Base-by-base conservation (phyloP, 257 asterid species). In the Nicotiana benthamiana region DNA sequence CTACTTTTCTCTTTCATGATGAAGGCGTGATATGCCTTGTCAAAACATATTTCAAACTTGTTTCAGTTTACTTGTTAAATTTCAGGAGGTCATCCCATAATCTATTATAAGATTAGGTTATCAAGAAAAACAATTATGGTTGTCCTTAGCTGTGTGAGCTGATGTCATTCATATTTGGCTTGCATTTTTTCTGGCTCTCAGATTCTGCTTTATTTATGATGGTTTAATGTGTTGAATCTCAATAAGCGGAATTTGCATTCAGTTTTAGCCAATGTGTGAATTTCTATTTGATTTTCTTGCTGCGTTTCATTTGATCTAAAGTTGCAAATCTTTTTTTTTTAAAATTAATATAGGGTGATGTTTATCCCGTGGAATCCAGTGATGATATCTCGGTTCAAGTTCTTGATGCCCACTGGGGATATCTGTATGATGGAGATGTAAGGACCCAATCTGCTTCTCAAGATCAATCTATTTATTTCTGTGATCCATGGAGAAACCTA, bases 331-430 rank as follows among this genome's bases (percentile, higher is more conserved):
- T 48, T 48, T 32, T 26, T 8, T 68, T 53, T 66, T 59, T 75
- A 24, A 7, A 24, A 48, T 83, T 77, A 56, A 68, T 90, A 84
- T 46, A 93, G 98, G 98, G 98, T 67, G 98, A 92, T 80, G 98
- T 93, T 80, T 93, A 93, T 89, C 98, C 98, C 2, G 96, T 93
- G 90, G 97, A 92, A 81, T 77, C 87, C 65, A 86, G 89, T 85
- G 91, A 87, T 78, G 87, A 85, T 85, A 83, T 88, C 80, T 81
- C 80, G 13, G 75, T 80, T 90, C 90, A 86, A 91, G 90, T 93
- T 80, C 96, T 93, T 52, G 97, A 93, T 84, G 97, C 97, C 72
- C 83, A 93, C 84, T 93, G 98, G 98, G 98, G 98, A 82, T 90
- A 91, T 85, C 92, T 93, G 80, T 86, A 90, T 60, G 89, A 91